Evolutionary conservation across 352 stramenopile genomes (phyloP).

Genomic region (Globisporangium megalacanthum): DNA sequence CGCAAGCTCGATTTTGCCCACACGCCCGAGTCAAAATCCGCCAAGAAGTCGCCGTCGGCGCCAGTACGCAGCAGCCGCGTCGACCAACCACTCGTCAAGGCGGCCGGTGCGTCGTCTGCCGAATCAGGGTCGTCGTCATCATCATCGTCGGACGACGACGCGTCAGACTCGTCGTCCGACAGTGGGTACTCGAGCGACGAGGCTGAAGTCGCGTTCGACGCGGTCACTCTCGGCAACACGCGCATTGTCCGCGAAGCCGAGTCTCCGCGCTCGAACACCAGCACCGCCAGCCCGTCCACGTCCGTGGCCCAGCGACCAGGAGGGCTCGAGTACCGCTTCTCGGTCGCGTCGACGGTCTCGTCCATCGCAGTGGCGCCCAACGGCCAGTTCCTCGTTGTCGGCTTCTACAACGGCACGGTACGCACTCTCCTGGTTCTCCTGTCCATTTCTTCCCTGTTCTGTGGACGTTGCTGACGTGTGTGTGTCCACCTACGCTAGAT

Average conservation of each 20-base stretch:
- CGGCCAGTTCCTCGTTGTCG: slow-evolving; percentile 69
- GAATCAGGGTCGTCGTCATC: slow-evolving; percentile 16
- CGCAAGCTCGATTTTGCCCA: slow-evolving; percentile 41
- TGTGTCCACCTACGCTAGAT: slow-evolving; percentile 32
- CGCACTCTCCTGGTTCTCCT: slow-evolving; percentile 3
- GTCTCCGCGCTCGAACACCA: slow-evolving; percentile 33
- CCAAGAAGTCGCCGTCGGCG: slow-evolving; percentile 3
- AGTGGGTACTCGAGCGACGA: slow-evolving; percentile 43
- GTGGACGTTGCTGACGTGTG: background rate
- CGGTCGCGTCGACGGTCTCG: slow-evolving; percentile 60
- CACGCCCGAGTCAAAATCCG: slow-evolving; percentile 27
- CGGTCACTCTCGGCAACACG: slow-evolving; percentile 56
- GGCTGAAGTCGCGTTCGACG: slow-evolving; percentile 57
- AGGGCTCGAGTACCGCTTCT: slow-evolving; percentile 59
- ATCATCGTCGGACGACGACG: slow-evolving; percentile 17
- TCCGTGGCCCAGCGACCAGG: slow-evolving; percentile 19
- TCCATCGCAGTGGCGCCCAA: slow-evolving; percentile 70
- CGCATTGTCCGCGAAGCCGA: slow-evolving; percentile 45
- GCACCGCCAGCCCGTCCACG: slow-evolving; percentile 17
- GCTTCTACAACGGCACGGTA: slow-evolving; percentile 75
- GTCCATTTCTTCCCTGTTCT: background rate
- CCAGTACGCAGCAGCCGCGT: background rate
- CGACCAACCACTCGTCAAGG: slow-evolving; percentile 9
- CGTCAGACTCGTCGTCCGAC: slow-evolving; percentile 17
- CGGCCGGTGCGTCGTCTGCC: background rate